Conservation (phyloP, 2,329 filamentous ascomycete species). For the Aspergillus eucalypticola region DNA sequence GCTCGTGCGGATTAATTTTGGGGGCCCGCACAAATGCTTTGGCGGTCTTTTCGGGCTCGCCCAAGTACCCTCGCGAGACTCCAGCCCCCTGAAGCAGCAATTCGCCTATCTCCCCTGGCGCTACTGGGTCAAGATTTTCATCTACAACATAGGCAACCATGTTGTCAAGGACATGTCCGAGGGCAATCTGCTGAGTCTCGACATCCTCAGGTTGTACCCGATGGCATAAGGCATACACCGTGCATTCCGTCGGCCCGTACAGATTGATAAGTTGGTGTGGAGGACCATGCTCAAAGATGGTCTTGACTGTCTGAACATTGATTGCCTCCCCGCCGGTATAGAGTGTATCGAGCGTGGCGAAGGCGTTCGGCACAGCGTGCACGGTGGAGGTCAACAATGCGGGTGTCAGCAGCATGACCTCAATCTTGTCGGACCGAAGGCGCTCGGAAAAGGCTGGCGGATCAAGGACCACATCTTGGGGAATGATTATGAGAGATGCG, state of each 20-base stretch:
- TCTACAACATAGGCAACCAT: slow-evolving; percentile 17
- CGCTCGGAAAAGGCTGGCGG: not conserved
- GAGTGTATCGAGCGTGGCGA: slow-evolving; percentile 5
- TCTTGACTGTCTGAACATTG: slow-evolving; percentile 7
- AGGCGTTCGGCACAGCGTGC: slow-evolving; percentile 5
- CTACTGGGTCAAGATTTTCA: slow-evolving; percentile 9
- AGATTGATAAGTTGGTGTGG: slow-evolving; percentile 10
- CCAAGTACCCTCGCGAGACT: slow-evolving; percentile 72
- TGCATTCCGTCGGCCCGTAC: slow-evolving; percentile 15
- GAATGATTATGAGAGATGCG: slow-evolving; percentile 8
- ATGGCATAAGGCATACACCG: slow-evolving; percentile 13
- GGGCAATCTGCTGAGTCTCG: slow-evolving; percentile 43
- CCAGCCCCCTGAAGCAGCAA: slow-evolving; percentile 50
- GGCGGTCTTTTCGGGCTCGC: slow-evolving; percentile 58
- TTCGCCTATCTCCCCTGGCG: slow-evolving; percentile 22
- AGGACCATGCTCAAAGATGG: slow-evolving; percentile 9
- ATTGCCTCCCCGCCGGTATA: slow-evolving; percentile 15
- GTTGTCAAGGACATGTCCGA: slow-evolving; percentile 20
- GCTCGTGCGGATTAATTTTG: slow-evolving; percentile 23
- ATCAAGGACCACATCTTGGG: slow-evolving; percentile 7
- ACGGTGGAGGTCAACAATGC: slow-evolving; percentile 8
- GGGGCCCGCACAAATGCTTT: slow-evolving; percentile 63
- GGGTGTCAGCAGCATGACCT: slow-evolving; percentile 12
- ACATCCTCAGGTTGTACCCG: slow-evolving; percentile 18
- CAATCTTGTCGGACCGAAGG: slow-evolving; percentile 1